phyloP scores from a whole-genome alignment of 75 land plant genomes.

The Pinus tabuliformis region DNA sequence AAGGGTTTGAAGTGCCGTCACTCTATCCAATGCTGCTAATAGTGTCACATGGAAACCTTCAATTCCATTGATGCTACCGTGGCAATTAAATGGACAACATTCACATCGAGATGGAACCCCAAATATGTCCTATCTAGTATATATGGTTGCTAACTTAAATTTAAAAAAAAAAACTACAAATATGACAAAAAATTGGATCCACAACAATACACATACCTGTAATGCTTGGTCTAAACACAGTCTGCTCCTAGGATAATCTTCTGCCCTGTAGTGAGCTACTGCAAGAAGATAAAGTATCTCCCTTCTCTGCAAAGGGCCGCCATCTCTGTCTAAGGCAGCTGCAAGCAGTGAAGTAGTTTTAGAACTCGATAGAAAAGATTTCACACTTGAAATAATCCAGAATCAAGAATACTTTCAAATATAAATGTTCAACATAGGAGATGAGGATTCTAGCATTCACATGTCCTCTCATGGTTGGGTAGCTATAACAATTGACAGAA shows the following conservation, averaged over 20 bases:
- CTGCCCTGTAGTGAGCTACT: conserved; percentile 83
- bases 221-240: conserved; percentile 73
- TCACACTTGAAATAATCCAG: neutral
- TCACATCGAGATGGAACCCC: neutral
- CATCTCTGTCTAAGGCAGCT: conserved; percentile 51
- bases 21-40: too few relatives aligned
- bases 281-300: conserved; percentile 90
- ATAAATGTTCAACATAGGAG: neutral
- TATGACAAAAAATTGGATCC: neutral
- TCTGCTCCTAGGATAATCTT: conserved; percentile 78
- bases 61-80: neutral
- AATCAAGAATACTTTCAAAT: neutral
- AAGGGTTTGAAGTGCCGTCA: too few relatives aligned
- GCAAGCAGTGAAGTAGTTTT: conserved; percentile 15
- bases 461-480: neutral
- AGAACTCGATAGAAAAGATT: neutral
- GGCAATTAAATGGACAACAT: neutral
- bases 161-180: neutral
- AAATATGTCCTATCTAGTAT: neutral
- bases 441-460: neutral
- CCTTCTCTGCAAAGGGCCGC: conserved; percentile 53
- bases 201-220: conserved; percentile 39
- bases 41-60: too few relatives aligned
- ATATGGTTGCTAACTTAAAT: neutral
- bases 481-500: neutral